phyloP scores from a whole-genome alignment of 768 basidiomycete species.

The Guyanaporus albipodus region DNA sequence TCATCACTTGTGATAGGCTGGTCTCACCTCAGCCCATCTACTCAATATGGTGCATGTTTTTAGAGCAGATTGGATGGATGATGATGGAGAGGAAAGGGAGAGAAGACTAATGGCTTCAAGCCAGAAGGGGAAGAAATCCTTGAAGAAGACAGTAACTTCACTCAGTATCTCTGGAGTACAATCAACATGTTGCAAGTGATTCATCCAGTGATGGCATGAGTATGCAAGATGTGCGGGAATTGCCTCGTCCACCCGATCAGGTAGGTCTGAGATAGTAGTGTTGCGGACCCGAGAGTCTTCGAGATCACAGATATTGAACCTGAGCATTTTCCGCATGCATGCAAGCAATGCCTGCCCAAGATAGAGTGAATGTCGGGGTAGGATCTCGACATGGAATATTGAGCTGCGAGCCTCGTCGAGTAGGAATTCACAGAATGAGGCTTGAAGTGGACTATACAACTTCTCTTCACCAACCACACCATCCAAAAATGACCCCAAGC shows the following conservation, averaged over 20 bases:
- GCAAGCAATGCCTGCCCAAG: slow-evolving; percentile 28
- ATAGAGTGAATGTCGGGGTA: slow-evolving; percentile 8
- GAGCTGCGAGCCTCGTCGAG: slow-evolving; percentile 20
- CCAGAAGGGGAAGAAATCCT: slow-evolving; percentile 34
- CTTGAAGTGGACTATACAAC: slow-evolving; percentile 30
- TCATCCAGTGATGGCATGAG: slow-evolving; percentile 36
- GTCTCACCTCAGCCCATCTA: slow-evolving; percentile 18
- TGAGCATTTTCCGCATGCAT: slow-evolving; percentile 31
- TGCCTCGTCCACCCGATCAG: slow-evolving; percentile 10
- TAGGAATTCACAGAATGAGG: slow-evolving; percentile 36
- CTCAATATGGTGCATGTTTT: slow-evolving; percentile 7
- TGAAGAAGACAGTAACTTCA: slow-evolving; percentile 19
- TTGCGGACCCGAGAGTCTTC: slow-evolving; percentile 34
- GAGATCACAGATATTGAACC: slow-evolving; percentile 39
- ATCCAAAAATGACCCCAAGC: slow-evolving; percentile 22
- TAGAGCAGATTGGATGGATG: slow-evolving; percentile 7
- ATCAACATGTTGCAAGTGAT: slow-evolving; percentile 20
- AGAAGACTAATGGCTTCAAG: slow-evolving; percentile 33
- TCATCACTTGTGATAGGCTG: background rate
- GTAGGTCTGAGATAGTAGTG: slow-evolving; percentile 19
- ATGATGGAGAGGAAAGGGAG: slow-evolving; percentile 3
- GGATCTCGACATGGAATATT: slow-evolving; percentile 18
- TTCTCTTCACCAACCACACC: slow-evolving; percentile 15
- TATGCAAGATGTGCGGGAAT: slow-evolving; percentile 34
- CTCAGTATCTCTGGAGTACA: slow-evolving; percentile 14